phyloP scores from a whole-genome alignment of 257 asterid species.

The Penstemon davidsonii region DNA sequence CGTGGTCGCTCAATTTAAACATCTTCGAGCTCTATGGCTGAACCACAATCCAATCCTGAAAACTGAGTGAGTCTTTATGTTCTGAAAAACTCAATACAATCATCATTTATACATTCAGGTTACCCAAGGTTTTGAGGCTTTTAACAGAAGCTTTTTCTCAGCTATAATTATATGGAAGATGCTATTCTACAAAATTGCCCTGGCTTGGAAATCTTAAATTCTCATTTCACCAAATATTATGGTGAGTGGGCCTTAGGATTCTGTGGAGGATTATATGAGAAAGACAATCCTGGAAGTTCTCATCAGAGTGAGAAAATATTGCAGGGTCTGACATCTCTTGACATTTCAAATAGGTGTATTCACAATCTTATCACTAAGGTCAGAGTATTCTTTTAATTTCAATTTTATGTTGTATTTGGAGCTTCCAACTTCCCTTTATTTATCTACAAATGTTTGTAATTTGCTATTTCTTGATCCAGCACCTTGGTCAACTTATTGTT shows the following conservation, averaged over 20 bases:
- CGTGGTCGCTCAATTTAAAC: constrained; percentile 58
- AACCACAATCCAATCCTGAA: constrained; percentile 64
- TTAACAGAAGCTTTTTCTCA: constrained; percentile 32
- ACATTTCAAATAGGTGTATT: constrained; percentile 77
- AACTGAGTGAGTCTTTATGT: constrained; percentile 48
- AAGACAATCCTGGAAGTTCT: constrained; percentile 59
- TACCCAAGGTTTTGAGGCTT: constrained; percentile 23
- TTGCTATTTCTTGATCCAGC: constrained; percentile 19
- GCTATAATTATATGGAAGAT: constrained; percentile 52
- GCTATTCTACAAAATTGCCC: constrained; percentile 55
- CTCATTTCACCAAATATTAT: constrained; percentile 65
- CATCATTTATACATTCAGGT: constrained; percentile 10
- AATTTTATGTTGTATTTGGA: constrained; percentile 1
- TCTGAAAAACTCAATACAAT: constrained; percentile 8
- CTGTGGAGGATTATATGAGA: constrained; percentile 76
- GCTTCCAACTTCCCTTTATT: constrained; percentile 15
- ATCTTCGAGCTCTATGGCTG: constrained; percentile 91
- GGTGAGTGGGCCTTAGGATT: constrained; percentile 93
- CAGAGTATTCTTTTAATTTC: constrained; percentile 17
- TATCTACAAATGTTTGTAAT: not conserved
- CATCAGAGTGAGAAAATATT: constrained; percentile 43
- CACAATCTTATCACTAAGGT: constrained; percentile 75
- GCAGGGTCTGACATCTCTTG: constrained; percentile 64
- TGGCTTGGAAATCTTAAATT: constrained; percentile 69
- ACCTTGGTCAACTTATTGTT: constrained; percentile 22